Evolutionary conservation across 2,329 filamentous ascomycete genomes (phyloP), one percentile per base, ranked within the genome.

Genomic region (Claviceps sp.): DNA sequence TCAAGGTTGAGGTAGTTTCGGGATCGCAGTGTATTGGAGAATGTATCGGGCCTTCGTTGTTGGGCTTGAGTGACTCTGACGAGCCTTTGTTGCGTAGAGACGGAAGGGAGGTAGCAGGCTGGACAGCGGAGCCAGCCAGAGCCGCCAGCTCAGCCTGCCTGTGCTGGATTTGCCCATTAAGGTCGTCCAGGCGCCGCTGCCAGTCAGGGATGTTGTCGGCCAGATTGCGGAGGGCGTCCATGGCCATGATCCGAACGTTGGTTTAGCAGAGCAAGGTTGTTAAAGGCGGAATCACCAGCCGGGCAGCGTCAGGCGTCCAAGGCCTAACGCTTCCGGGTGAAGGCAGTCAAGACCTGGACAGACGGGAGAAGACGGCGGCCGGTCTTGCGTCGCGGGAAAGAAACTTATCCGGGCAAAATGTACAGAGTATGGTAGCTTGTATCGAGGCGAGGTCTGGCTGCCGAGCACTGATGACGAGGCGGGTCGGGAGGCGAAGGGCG

Each of bases 61-160:
- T 68, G 22, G 73, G 73, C 57, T 69, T 74, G 22, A 78, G 64
- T 4, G 76, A 78, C 59, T 78, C 76, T 24, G 73, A 75, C 8
- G 76, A 78, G 47, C 75, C 75, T 50, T 70, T 70, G 56, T 76
- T 76, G 52, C 73, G 69, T 16, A 78, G 59, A 3, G 74, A 76
- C 53, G 65, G 70, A 41, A 66, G 63, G 45, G 66, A 62, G 37
- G 60, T 49, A 38, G 52, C 59, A 37, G 53, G 17, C 50, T 59
- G 60, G n/a, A 58, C 55, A 43, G 62, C 59, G 14, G 58, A 56
- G 44, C 60, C 58, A 42, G 64, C 68, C 52, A 77, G 62, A 53
- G 71, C 70, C 39, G 79, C 80, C 52, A 84, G 70, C 60, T 83
- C 79, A 49, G 70, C 66, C 68, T 84, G 81, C 54, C 81, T 78